Evolutionary conservation across 2,329 filamentous ascomycete genomes (phyloP).

Genomic region (Alternaria gaisen): DNA sequence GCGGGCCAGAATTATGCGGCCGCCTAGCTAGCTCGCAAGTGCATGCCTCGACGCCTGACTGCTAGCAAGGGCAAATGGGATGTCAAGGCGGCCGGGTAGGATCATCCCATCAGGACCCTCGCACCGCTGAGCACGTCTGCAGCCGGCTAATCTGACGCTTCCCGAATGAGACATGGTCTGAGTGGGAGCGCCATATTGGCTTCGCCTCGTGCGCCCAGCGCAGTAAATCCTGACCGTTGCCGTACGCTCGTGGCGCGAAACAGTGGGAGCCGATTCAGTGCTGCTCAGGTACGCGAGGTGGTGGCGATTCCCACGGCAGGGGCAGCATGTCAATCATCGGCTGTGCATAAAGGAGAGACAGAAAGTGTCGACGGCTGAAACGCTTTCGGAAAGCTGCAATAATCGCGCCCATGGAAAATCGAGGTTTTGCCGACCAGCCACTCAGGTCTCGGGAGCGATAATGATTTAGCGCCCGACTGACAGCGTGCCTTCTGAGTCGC

Average conservation of each 20-base stretch:
- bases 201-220: constrained; percentile 36
- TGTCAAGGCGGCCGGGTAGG: constrained; percentile 36
- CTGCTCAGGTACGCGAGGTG: constrained; percentile 46
- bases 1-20: constrained; percentile 42
- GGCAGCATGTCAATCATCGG: constrained; percentile 37
- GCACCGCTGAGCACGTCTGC: constrained; percentile 32
- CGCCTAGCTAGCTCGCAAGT: constrained; percentile 32
- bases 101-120: constrained; percentile 36
- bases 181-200: constrained; percentile 41
- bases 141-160: constrained; percentile 45
- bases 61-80: constrained; percentile 49
- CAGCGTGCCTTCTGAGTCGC: constrained; percentile 44
- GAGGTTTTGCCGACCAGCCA: constrained; percentile 48
- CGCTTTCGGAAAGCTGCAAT: constrained; percentile 45
- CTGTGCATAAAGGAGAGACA: constrained; percentile 47
- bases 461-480: constrained; percentile 49
- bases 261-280: constrained; percentile 19
- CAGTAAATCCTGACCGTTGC: constrained; percentile 36
- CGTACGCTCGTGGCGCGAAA: constrained; percentile 41
- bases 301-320: constrained; percentile 37
- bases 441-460: constrained; percentile 40
- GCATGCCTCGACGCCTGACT: constrained; percentile 36
- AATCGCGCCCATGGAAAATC: constrained; percentile 38
- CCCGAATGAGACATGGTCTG: constrained; percentile 37
- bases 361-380: constrained; percentile 43